phyloP scores from a whole-genome alignment of 257 asterid genomes.

The Scutellaria minor region DNA sequence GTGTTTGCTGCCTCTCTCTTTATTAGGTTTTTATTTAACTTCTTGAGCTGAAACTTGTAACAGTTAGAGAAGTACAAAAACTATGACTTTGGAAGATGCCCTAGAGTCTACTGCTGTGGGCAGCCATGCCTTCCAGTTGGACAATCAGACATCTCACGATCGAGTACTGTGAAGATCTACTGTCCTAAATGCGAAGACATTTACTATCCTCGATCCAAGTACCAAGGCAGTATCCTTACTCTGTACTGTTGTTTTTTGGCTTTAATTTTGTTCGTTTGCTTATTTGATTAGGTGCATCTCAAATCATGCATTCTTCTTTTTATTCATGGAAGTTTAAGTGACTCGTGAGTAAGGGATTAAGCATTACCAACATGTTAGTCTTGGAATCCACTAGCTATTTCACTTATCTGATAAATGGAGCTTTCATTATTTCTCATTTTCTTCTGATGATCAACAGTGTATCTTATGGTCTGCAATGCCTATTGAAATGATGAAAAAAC shows the following conservation, averaged over 20 bases:
- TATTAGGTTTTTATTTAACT: constrained; percentile 26
- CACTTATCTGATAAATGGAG: neutral
- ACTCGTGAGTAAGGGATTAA: constrained; percentile 5
- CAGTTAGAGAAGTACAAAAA: constrained; percentile 96
- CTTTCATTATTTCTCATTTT: neutral
- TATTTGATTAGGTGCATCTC: constrained; percentile 24
- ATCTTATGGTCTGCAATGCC: neutral
- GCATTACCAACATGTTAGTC: neutral
- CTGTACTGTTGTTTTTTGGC: constrained; percentile 19
- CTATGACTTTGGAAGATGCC: constrained; percentile 97
- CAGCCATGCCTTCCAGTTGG: constrained; percentile 99
- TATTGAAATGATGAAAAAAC: neutral
- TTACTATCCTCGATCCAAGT: constrained; percentile 93
- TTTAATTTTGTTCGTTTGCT: constrained; percentile 32
- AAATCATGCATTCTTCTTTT: neutral
- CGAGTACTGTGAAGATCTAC: constrained; percentile 89
- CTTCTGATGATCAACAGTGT: neutral
- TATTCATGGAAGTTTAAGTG: neutral
- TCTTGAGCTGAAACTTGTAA: constrained; percentile 24
- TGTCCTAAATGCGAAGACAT: constrained; percentile 97
- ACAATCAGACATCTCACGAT: constrained; percentile 90
- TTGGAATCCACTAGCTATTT: neutral
- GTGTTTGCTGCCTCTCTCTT: constrained; percentile 13
- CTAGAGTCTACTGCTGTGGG: constrained; percentile 93
- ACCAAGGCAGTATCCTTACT: constrained; percentile 99